phyloP scores from a whole-genome alignment of 2,329 filamentous ascomycete species.

The Exophiala spinifera region DNA sequence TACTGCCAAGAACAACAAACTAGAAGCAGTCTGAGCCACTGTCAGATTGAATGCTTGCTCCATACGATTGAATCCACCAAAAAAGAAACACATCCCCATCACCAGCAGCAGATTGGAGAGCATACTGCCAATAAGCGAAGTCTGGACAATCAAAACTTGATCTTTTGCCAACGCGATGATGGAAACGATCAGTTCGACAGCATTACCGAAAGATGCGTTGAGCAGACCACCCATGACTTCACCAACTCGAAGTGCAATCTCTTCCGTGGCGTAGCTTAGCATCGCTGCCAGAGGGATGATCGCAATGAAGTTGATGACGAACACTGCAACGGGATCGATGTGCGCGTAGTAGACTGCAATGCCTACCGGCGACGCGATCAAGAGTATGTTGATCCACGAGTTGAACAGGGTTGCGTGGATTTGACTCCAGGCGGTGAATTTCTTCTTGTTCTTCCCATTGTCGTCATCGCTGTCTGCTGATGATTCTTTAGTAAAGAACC shows the following conservation, averaged over 20 bases:
- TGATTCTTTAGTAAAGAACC: slow-evolving; percentile 12
- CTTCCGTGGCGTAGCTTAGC: slow-evolving; percentile 84
- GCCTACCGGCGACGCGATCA: slow-evolving; percentile 53
- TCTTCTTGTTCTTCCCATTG: slow-evolving; percentile 25
- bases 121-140: slow-evolving; percentile 86
- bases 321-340: slow-evolving; percentile 63
- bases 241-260: slow-evolving; percentile 73
- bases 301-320: slow-evolving; percentile 89
- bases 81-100: slow-evolving; percentile 89
- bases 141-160: slow-evolving; percentile 83
- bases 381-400: slow-evolving; percentile 82
- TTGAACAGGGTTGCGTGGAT: slow-evolving; percentile 71
- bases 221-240: slow-evolving; percentile 85
- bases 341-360: slow-evolving; percentile 62
- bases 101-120: slow-evolving; percentile 86
- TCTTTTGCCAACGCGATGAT: slow-evolving; percentile 74
- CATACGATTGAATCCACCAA: slow-evolving; percentile 71
- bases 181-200: slow-evolving; percentile 84
- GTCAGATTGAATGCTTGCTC: slow-evolving; percentile 91
- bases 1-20: slow-evolving; percentile 73
- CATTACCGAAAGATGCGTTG: slow-evolving; percentile 89
- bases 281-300: slow-evolving; percentile 87
- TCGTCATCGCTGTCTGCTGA: slow-evolving; percentile 17
- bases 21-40: slow-evolving; percentile 84
- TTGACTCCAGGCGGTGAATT: slow-evolving; percentile 62